Percentiles rank a stretch among this genome's conserved stretches.
Conservation (phyloP, 331 rosid genomes). For the Malus hybrid region DNA sequence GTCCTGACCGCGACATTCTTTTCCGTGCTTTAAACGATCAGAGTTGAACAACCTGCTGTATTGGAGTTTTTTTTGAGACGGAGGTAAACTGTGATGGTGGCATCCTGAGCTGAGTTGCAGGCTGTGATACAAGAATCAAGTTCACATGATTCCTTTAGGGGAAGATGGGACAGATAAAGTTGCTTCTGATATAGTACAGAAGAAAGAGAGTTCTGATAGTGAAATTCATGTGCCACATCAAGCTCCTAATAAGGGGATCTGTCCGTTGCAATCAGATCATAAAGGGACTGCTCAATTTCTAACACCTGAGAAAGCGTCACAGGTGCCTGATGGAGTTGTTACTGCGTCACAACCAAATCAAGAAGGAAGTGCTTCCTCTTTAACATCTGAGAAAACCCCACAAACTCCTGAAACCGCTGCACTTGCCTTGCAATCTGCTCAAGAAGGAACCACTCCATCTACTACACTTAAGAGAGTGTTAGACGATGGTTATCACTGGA, state of each 20-base stretch:
- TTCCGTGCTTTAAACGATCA: not conserved
- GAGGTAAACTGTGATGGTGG: constrained; percentile 18
- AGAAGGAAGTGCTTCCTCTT: constrained; percentile 31
- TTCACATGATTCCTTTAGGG: constrained; percentile 66
- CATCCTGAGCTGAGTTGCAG: constrained; percentile 20
- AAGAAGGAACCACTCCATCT: constrained; percentile 36
- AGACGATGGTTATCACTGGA: constrained; percentile 87
- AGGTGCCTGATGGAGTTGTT: constrained; percentile 27
- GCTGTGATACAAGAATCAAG: constrained; percentile 23
- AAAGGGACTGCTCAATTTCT: constrained; percentile 15
- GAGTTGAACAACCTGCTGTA: constrained; percentile 17
- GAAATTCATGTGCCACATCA: constrained; percentile 28
- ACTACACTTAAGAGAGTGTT: constrained; percentile 52
- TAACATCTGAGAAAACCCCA: constrained; percentile 30
- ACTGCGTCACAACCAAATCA: constrained; percentile 35
- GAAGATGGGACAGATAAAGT: constrained; percentile 34
- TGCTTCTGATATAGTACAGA: constrained; percentile 42
- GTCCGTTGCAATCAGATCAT: constrained; percentile 21
- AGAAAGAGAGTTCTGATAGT: constrained; percentile 27
- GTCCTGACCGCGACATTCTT: not conserved
- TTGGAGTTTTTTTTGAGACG: constrained; percentile 11
- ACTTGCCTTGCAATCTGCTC: constrained; percentile 25
- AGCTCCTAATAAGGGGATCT: constrained; percentile 21
- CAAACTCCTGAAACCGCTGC: constrained; percentile 24
- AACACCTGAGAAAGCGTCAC: constrained; percentile 18